phyloP scores from a whole-genome alignment of 495 filamentous ascomycete genomes.

The Aspergillus cavernicola region DNA sequence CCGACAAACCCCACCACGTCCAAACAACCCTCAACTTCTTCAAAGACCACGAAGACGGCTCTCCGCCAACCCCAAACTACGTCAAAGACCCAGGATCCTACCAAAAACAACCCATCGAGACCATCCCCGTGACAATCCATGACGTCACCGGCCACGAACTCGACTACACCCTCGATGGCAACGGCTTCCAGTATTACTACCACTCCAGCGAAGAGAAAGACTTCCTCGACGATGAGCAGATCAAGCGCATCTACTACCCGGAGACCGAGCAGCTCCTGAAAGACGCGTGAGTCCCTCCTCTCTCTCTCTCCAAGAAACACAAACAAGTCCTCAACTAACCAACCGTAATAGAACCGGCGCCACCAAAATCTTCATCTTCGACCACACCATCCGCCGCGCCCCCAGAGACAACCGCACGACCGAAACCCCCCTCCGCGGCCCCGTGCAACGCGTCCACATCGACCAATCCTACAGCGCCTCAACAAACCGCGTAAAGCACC shows the following conservation, averaged over 20 bases:
- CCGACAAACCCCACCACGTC: constrained; percentile 43
- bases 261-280: constrained; percentile 65
- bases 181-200: constrained; percentile 49
- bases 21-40: constrained; percentile 56
- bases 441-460: constrained; percentile 66
- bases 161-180: constrained; percentile 45
- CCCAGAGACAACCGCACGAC: constrained; percentile 3
- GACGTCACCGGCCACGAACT: constrained; percentile 49
- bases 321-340: not conserved
- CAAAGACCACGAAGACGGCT: constrained; percentile 57
- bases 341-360: constrained; percentile 46
- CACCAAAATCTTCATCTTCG: constrained; percentile 63
- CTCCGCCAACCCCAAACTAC: constrained; percentile 48
- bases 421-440: constrained; percentile 45
- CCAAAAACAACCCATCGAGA: constrained; percentile 30
- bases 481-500: constrained; percentile 52
- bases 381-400: constrained; percentile 69
- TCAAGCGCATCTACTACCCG: constrained; percentile 62
- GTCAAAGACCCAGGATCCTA: constrained; percentile 49
- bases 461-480: constrained; percentile 65
- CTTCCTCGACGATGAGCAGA: constrained; percentile 62
- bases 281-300: constrained; percentile 40
- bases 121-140: constrained; percentile 35
- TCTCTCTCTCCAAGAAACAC: not conserved
- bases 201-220: constrained; percentile 46